phyloP scores from a whole-genome alignment of 2,329 filamentous ascomycete genomes.

The Alternaria gansuensis region DNA sequence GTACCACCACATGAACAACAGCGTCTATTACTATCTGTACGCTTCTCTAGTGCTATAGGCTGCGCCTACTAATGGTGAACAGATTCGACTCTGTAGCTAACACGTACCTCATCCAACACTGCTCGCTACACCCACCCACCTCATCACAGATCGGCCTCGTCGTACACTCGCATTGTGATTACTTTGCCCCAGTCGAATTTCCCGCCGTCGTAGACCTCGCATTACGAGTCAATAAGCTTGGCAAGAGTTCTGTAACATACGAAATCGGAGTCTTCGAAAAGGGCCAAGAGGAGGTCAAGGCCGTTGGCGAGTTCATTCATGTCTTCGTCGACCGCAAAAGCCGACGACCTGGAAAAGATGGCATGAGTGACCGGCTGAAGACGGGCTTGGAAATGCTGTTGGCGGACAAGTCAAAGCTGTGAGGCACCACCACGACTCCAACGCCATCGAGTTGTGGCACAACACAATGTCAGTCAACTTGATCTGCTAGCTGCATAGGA shows the following conservation, averaged over 20 bases:
- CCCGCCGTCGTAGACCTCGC: slow-evolving; percentile 83
- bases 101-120: slow-evolving; percentile 82
- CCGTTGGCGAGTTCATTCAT: slow-evolving; percentile 86
- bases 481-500: background rate
- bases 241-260: slow-evolving; percentile 86
- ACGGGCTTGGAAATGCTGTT: slow-evolving; percentile 49
- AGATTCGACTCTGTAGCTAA: slow-evolving; percentile 89
- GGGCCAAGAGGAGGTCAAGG: slow-evolving; percentile 76
- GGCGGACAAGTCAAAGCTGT: slow-evolving; percentile 40
- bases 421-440: slow-evolving; percentile 3
- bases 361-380: slow-evolving; percentile 69
- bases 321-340: slow-evolving; percentile 84
- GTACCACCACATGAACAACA: slow-evolving; percentile 94
- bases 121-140: slow-evolving; percentile 73
- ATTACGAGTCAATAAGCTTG: slow-evolving; percentile 82
- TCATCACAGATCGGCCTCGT: slow-evolving; percentile 82
- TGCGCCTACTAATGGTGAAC: slow-evolving; percentile 4
- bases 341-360: slow-evolving; percentile 70
- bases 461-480: background rate
- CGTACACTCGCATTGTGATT: slow-evolving; percentile 85
- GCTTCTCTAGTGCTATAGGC: slow-evolving; percentile 26
- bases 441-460: background rate
- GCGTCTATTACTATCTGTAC: slow-evolving; percentile 81
- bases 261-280: slow-evolving; percentile 87
- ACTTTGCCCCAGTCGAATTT: slow-evolving; percentile 81